phyloP scores from a whole-genome alignment of 73 alveolate genomes.

The Tetrahymena borealis region DNA sequence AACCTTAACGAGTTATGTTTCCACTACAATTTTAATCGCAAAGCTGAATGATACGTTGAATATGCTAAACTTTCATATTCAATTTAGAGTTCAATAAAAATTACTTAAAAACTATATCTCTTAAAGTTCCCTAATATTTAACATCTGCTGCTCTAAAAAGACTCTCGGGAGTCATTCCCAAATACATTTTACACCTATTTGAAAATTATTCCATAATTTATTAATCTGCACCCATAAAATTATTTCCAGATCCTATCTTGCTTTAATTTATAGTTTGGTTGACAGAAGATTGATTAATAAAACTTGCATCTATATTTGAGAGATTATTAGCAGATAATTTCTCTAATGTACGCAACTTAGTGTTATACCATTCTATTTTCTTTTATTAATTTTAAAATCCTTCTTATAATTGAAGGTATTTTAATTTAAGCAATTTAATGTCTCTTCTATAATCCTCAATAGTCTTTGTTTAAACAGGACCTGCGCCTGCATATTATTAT shows the following conservation, averaged over 20 bases:
- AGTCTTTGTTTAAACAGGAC: background rate
- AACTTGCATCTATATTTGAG: background rate
- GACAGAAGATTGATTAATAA: background rate
- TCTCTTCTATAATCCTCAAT: background rate
- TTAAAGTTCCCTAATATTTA: background rate
- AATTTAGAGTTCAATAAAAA: background rate
- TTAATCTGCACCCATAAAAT: background rate
- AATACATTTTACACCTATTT: background rate
- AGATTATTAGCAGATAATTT: background rate
- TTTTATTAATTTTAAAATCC: background rate
- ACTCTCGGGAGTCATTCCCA: background rate
- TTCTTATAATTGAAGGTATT: background rate
- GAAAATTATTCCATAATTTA: background rate
- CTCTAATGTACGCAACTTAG: background rate
- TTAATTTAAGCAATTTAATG: background rate
- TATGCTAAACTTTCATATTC: background rate
- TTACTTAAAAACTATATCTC: background rate
- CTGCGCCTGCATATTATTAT: background rate
- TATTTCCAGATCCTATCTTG: background rate
- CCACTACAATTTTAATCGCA: background rate
- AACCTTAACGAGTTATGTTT: background rate
- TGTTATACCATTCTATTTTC: background rate
- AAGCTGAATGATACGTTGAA: background rate
- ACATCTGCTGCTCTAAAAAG: background rate
- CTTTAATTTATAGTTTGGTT: background rate